Evolutionary conservation across 768 basidiomycete genomes (phyloP), one percentile per base, ranked within the genome.

Genomic region (Suillus brevipes): DNA sequence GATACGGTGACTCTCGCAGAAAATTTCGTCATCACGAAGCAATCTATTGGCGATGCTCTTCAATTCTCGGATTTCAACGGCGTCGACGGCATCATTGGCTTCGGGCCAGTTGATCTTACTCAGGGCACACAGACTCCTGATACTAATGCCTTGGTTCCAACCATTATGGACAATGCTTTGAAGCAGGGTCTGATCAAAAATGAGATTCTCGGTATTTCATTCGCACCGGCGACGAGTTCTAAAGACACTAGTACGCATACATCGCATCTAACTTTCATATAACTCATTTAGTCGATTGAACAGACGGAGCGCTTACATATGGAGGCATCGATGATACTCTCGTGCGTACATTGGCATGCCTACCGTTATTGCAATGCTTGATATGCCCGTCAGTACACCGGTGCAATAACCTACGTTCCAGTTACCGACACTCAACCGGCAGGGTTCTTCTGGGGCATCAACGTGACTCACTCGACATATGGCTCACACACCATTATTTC

Each of bases 21-120:
- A 20, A 62, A 57, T 47, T 66, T 78, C 42, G 66, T 72, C 58
- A 69, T 78, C 62, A 34, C 42, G 10, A 69, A 69, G 25, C 77
- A 77, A 55, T 71, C 72, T 6, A 78, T 78, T n/a, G 73, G 72
- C 66, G 66, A 64, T 25, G 73, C 71, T 45, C 43, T 66, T 6
- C 43, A 50, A 8, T 71, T 20, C 13, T 60, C 49, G 6, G 49
- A 55, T 37, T 73, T 75, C 38, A 23, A 42, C 25, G 72, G 67
- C 43, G 62, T 76, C 12, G 72, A 74, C 43, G 74, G 74, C 13
- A 74, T 75, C 34, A 8, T 75, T 8, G 74, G 73, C 25, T 38
- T 76, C 34, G 75, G 74, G 20, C 74, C 74, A 43, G 31, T 63
- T 20, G 65, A 65, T 36, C 70, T 72, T 16, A 75, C 70, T 3